Percentiles rank a stretch among this genome's conserved stretches.
phyloP scores from a whole-genome alignment of 257 asterid species.

The Solanum dulcamara region DNA sequence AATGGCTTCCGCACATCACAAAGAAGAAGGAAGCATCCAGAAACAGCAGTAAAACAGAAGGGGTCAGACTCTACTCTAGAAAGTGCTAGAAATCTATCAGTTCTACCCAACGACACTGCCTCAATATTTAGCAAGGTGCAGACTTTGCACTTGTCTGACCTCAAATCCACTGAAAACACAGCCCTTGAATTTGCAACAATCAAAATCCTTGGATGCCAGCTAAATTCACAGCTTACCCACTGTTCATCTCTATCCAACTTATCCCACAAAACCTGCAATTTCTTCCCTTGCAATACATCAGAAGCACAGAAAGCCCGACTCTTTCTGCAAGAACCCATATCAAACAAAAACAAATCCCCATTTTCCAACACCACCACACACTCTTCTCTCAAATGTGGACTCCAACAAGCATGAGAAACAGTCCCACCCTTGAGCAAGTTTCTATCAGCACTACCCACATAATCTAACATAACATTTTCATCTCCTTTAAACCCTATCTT shows the following conservation, averaged over 20 bases:
- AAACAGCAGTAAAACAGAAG: constrained; percentile 37
- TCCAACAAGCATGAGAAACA: constrained; percentile 69
- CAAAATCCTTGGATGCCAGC: constrained; percentile 65
- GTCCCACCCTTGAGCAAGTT: constrained; percentile 28
- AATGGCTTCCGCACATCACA: constrained; percentile 55
- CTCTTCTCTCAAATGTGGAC: constrained; percentile 66
- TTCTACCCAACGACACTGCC: constrained; percentile 19
- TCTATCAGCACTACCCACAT: constrained; percentile 28
- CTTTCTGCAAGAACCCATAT: constrained; percentile 20
- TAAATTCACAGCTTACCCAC: constrained; percentile 64
- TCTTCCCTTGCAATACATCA: constrained; percentile 11
- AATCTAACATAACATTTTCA: constrained; percentile 21
- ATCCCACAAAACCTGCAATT: constrained; percentile 25
- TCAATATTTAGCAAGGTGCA: constrained; percentile 48
- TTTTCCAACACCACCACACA: constrained; percentile 58
- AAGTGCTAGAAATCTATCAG: constrained; percentile 48
- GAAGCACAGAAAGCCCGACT: neutral
- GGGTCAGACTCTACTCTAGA: constrained; percentile 42
- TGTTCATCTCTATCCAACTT: constrained; percentile 11
- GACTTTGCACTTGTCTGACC: constrained; percentile 22
- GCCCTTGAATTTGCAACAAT: constrained; percentile 39
- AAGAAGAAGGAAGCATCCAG: constrained; percentile 40
- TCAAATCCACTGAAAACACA: constrained; percentile 58
- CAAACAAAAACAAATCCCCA: constrained; percentile 65
- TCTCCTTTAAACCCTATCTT: constrained; percentile 3